Evolutionary conservation across 2,329 filamentous ascomycete species (phyloP).

Genomic region (Lachnellula hyalina): DNA sequence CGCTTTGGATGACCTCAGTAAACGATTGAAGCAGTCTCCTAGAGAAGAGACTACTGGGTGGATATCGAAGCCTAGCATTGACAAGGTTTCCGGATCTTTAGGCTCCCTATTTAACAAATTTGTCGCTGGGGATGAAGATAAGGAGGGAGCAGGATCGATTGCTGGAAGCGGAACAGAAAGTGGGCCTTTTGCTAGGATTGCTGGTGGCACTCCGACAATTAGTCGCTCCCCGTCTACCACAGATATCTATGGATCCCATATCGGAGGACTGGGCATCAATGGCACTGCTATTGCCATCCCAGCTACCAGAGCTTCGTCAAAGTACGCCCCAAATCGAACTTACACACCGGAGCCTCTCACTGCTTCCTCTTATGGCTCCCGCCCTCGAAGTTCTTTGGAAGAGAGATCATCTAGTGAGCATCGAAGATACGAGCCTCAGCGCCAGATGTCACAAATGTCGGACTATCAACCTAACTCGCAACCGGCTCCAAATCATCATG

Average conservation of each 20-base stretch:
- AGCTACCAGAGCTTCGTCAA: conserved; percentile 21
- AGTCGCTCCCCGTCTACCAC: conserved; percentile 71
- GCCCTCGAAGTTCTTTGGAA: conserved; percentile 38
- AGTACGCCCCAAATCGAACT: conserved; percentile 29
- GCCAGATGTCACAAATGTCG: conserved; percentile 35
- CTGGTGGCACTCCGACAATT: conserved; percentile 68
- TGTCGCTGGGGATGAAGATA: conserved; percentile 83
- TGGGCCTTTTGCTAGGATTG: conserved; percentile 78
- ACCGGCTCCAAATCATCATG: conserved; percentile 25
- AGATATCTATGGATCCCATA: conserved; percentile 53
- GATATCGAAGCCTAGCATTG: conserved; percentile 93
- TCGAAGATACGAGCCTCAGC: conserved; percentile 38
- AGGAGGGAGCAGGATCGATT: conserved; percentile 50
- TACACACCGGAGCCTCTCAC: conserved; percentile 24
- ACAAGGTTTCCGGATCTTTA: conserved; percentile 86
- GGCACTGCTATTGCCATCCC: conserved; percentile 14
- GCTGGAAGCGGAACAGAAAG: conserved; percentile 53
- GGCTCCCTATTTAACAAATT: conserved; percentile 96
- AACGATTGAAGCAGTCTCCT: conserved; percentile 78
- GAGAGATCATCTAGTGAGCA: conserved; percentile 42
- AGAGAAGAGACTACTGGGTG: conserved; percentile 77
- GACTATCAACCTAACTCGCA: conserved; percentile 33
- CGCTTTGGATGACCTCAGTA: conserved; percentile 76
- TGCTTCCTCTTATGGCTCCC: conserved; percentile 26
- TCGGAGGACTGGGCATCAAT: conserved; percentile 32